These are phyloP conservation scores for Apodospora peruviana DNA, from an alignment of 495 filamentous ascomycete genomes.

Conservation along the genomic window DNA sequence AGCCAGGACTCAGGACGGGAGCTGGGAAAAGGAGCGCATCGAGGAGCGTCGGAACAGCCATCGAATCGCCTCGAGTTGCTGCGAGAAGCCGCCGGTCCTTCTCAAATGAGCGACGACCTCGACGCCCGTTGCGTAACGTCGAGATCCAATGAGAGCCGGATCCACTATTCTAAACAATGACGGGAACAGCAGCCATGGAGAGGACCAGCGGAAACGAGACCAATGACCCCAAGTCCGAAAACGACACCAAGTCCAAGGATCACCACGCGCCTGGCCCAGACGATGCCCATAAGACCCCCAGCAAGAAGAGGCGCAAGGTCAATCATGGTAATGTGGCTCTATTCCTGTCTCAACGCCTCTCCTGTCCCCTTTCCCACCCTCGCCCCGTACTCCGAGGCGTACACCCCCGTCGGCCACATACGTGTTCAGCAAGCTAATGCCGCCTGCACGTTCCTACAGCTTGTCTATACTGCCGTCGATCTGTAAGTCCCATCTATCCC, in stretches of 20 bases:
- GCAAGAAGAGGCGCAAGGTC: constrained; percentile 98
- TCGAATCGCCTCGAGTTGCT: constrained; percentile 31
- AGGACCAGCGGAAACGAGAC: constrained; percentile 44
- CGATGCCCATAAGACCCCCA: constrained; percentile 54
- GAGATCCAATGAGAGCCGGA: constrained; percentile 42
- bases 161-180: constrained; percentile 33
- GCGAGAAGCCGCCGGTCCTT: constrained; percentile 44
- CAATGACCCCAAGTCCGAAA: constrained; percentile 44
- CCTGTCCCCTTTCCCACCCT: constrained; percentile 17
- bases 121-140: constrained; percentile 46
- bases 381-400: constrained; percentile 11
- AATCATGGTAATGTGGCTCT: constrained; percentile 75
- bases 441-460: constrained; percentile 57
- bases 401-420: background rate
- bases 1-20: background rate
- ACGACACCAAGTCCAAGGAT: constrained; percentile 39
- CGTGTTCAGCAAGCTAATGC: constrained; percentile 33
- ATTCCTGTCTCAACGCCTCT: constrained; percentile 22
- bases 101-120: constrained; percentile 43
- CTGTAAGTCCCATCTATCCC: constrained; percentile 61
- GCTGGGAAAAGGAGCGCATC: constrained; percentile 3
- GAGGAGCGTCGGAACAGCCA: constrained; percentile 21
- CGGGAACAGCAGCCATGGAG: constrained; percentile 40
- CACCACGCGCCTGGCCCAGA: constrained; percentile 37
- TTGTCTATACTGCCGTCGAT: constrained; percentile 98